A percentile compares a stretch with the other conserved stretches of the same genome.
Evolutionary conservation across 495 filamentous ascomycete species (phyloP).

Genomic region (Staphylotrichum tortipilum): DNA sequence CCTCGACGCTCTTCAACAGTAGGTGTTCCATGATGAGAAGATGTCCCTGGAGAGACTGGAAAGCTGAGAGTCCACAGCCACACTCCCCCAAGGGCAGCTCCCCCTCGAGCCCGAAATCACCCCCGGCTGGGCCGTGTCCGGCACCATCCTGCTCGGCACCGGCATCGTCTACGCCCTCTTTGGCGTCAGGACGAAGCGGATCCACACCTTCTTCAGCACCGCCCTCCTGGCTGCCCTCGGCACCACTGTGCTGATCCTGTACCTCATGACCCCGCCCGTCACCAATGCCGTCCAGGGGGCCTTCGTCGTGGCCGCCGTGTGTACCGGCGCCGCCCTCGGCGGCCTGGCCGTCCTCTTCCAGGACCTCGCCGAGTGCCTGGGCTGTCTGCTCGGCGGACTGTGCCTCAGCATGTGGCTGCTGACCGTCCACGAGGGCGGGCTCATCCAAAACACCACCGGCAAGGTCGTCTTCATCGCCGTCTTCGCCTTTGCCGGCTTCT

Average conservation of each 20-base stretch:
- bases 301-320: slow-evolving; percentile 71
- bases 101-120: slow-evolving; percentile 69
- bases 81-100: slow-evolving; percentile 41
- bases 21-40: neutral
- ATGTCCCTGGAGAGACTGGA: too few species aligned
- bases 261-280: slow-evolving; percentile 80
- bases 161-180: slow-evolving; percentile 64
- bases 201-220: slow-evolving; percentile 75
- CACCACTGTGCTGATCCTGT: slow-evolving; percentile 77
- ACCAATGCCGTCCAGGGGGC: slow-evolving; percentile 72
- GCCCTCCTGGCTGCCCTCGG: slow-evolving; percentile 65
- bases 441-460: slow-evolving; percentile 51
- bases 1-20: neutral
- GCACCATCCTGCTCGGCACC: slow-evolving; percentile 62
- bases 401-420: slow-evolving; percentile 88
- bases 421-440: slow-evolving; percentile 64
- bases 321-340: slow-evolving; percentile 71
- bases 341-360: slow-evolving; percentile 67
- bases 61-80: slow-evolving; percentile 20
- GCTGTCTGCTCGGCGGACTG: slow-evolving; percentile 82
- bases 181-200: slow-evolving; percentile 76
- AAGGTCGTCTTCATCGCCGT: slow-evolving; percentile 68
- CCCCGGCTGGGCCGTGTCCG: slow-evolving; percentile 70
- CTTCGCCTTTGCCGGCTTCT: slow-evolving; percentile 58
- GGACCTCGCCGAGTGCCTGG: slow-evolving; percentile 79